Evolutionary conservation across 2,329 filamentous ascomycete species (phyloP).

Genomic region (Coniosporium tulheliwenetii): DNA sequence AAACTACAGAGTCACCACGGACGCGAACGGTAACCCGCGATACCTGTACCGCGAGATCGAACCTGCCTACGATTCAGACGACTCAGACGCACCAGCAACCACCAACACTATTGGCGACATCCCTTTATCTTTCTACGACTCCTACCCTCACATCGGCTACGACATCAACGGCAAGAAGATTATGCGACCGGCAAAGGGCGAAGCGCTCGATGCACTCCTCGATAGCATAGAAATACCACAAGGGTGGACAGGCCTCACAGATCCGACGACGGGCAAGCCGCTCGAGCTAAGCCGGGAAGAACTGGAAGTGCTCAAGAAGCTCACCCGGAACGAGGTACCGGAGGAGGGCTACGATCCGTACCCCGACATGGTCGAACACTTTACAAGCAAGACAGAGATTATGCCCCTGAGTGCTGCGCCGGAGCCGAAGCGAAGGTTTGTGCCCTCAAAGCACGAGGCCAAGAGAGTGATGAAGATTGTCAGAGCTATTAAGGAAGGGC

Average conservation of each 20-base stretch:
- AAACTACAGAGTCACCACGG: conserved; percentile 50
- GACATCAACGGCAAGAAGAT: conserved; percentile 98
- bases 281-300: conserved; percentile 77
- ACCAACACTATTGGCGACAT: conserved; percentile 93
- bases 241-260: conserved; percentile 92
- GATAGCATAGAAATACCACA: conserved; percentile 95
- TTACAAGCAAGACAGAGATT: conserved; percentile 74
- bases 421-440: conserved; percentile 86
- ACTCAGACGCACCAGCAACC: conserved; percentile 65
- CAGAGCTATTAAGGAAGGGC: conserved; percentile 83
- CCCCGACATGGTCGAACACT: conserved; percentile 85
- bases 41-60: conserved; percentile 93
- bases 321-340: conserved; percentile 78
- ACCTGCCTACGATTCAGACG: conserved; percentile 89
- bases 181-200: conserved; percentile 83
- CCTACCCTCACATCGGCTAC: conserved; percentile 96
- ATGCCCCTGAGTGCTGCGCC: conserved; percentile 93
- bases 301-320: conserved; percentile 69
- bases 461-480: conserved; percentile 97
- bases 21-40: conserved; percentile 79
- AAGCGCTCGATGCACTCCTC: conserved; percentile 81
- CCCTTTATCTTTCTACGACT: conserved; percentile 86
- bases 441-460: conserved; percentile 92
- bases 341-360: conserved; percentile 88
- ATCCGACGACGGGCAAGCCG: conserved; percentile 86